Evolutionary conservation across 2,329 filamentous ascomycete genomes (phyloP).

Genomic region (Aquanectria penicillioides): DNA sequence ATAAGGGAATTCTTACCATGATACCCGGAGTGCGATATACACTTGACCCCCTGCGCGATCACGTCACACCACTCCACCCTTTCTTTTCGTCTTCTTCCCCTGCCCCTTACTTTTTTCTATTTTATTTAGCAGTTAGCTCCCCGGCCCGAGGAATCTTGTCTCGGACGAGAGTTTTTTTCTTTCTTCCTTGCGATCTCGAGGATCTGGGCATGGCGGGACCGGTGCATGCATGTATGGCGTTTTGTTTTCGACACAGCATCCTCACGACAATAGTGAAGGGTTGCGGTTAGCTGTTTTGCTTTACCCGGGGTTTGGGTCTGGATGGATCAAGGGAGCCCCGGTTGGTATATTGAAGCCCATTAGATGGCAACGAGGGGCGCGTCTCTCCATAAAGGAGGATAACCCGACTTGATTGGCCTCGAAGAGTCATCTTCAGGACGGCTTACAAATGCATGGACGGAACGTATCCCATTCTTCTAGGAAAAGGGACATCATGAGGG

Average conservation of each 20-base stretch:
- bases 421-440: neutral
- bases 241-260: slow-evolving; percentile 38
- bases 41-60: slow-evolving; percentile 44
- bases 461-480: neutral
- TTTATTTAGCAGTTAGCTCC: slow-evolving; percentile 25
- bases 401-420: neutral
- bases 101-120: slow-evolving; percentile 17
- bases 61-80: slow-evolving; percentile 52
- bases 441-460: slow-evolving; percentile 4
- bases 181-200: slow-evolving; percentile 23
- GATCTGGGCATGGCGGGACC: slow-evolving; percentile 30
- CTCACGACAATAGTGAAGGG: slow-evolving; percentile 22
- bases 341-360: neutral
- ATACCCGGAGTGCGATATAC: slow-evolving; percentile 54
- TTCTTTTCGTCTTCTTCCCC: slow-evolving; percentile 41
- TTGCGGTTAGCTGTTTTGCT: slow-evolving; percentile 1
- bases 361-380: slow-evolving; percentile 3
- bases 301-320: neutral
- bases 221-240: slow-evolving; percentile 45
- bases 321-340: neutral
- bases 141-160: slow-evolving; percentile 30
- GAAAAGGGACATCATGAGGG: neutral
- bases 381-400: slow-evolving; percentile 26
- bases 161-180: slow-evolving; percentile 25
- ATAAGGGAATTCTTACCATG: slow-evolving; percentile 48